phyloP scores from a whole-genome alignment of 306 rosid genomes.

The Nissolia schottii region DNA sequence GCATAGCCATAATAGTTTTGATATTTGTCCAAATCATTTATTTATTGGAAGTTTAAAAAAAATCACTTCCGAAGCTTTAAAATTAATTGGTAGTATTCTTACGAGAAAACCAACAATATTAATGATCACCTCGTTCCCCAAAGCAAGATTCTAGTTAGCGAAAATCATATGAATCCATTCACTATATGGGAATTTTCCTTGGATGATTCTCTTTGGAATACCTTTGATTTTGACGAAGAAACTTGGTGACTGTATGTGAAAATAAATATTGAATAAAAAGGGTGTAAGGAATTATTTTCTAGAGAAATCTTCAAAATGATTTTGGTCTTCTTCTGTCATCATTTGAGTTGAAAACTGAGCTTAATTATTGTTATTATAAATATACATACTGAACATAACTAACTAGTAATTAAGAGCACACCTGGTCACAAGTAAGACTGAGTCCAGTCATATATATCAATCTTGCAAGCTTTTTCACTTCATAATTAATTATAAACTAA shows the following conservation, averaged over 20 bases:
- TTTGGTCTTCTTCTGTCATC: neutral
- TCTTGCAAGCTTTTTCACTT: neutral
- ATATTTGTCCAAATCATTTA: neutral
- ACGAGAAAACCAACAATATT: too few relatives aligned
- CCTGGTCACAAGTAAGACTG: constrained; percentile 18
- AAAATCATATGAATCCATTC: neutral
- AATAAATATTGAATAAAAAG: neutral
- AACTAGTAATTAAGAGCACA: neutral
- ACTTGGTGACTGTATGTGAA: neutral
- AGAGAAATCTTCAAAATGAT: neutral
- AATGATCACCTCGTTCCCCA: neutral
- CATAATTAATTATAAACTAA: neutral
- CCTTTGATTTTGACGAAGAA: neutral
- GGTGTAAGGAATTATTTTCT: neutral
- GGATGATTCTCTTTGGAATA: neutral
- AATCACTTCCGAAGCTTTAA: too few relatives aligned
- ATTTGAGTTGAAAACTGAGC: constrained; percentile 12
- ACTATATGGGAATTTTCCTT: neutral
- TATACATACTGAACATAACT: constrained; percentile 10
- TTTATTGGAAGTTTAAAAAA: too few relatives aligned
- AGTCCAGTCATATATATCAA: constrained; percentile 7
- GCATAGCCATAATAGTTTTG: neutral
- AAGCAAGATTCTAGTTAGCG: neutral
- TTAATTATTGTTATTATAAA: too few relatives aligned
- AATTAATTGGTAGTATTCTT: too few relatives aligned